Evolutionary conservation across 148 eudicot genomes (phyloP), one percentile per base, ranked within the genome.

Genomic region (Chenopodium suecicum): DNA sequence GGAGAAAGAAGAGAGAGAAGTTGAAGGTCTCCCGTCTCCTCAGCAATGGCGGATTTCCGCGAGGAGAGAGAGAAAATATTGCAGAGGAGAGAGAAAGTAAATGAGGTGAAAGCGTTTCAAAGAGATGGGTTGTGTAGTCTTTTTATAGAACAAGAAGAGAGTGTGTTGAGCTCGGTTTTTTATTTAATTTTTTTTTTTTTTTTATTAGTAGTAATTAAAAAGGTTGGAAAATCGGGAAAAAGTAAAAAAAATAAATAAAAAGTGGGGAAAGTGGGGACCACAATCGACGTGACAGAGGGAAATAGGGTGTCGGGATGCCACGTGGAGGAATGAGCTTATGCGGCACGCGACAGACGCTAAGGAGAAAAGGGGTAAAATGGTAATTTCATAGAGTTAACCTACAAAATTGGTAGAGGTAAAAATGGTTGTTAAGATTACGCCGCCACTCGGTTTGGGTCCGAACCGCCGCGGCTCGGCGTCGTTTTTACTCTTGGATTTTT

Each of bases 321-420:
- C 94, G 92, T 90, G 91, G 82, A 52, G 64, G 25, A 25, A 9
- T 56, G 74, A 44, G 41, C 41, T 81, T 82, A 85, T 85, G 92
- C 89, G 90, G 91, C 93, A 87, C 86, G 86, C 86, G 91, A 90
- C 94, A 88, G 78, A 90, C 73, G 73, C 58, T 34, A 13, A 7
- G 70, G 22, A 32, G 37, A 9, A 2, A 11, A 81, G 54, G 79
- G 83, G 54, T 50, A 47, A 31, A 64, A 46, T 0, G 13, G 78
- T 80, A 64, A 74, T 10, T 80, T 25, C 47, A 22, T n/a, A 1
- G 11, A 16, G 72, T 68, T 67, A 50, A 56, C 62, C 62, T 56
- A 56, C 62, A 56, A 56, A 48, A 11, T 11, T 48, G 13, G 13
- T 9, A 7, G 17, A 31, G 27, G 54, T 23, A 9, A 32, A 48